A percentile compares a stretch with the other conserved stretches of the same genome.
These are phyloP conservation scores for Ampelomyces quisqualis DNA, from an alignment of 2,329 filamentous ascomycete species.

Conservation along the genomic window DNA sequence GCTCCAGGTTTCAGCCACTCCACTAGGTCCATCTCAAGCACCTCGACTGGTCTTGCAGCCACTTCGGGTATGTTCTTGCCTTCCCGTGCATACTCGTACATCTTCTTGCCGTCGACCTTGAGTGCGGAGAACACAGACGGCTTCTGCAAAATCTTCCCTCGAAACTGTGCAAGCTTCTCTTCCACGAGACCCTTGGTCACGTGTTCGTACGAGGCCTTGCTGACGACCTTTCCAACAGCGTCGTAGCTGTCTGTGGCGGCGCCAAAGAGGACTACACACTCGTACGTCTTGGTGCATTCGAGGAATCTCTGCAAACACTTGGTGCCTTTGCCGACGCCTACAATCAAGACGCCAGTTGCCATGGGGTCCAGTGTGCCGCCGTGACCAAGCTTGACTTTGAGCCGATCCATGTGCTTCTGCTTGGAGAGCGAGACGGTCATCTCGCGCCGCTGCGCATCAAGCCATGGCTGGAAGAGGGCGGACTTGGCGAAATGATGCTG, in stretches of 20 bases:
- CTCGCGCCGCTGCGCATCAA: conserved; percentile 63
- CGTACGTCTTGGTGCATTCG: conserved; percentile 89
- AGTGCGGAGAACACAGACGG: conserved; percentile 92
- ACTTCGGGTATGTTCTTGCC: conserved; percentile 89
- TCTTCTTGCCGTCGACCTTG: conserved; percentile 87
- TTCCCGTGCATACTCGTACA: conserved; percentile 94
- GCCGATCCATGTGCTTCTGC: conserved; percentile 53
- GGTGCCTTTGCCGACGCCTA: conserved; percentile 84
- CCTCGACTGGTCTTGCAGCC: conserved; percentile 74
- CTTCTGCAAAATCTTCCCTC: conserved; percentile 82
- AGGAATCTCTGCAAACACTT: conserved; percentile 79
- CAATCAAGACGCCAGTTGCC: conserved; percentile 87
- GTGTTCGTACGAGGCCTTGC: conserved; percentile 72
- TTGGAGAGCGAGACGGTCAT: conserved; percentile 58
- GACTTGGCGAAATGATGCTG: conserved; percentile 84
- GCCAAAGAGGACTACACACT: conserved; percentile 85
- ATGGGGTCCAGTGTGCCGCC: conserved; percentile 93
- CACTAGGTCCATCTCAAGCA: conserved; percentile 73
- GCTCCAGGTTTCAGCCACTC: conserved; percentile 82
- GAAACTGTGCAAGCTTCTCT: conserved; percentile 70
- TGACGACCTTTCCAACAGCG: conserved; percentile 77
- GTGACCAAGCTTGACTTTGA: conserved; percentile 88
- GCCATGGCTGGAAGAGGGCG: conserved; percentile 72
- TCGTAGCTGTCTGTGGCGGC: conserved; percentile 94
- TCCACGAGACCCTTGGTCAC: conserved; percentile 79